These are phyloP conservation scores for Coemansia pectinata DNA, from an alignment of 192 early-diverging fungal genomes.

Conservation along the genomic window DNA sequence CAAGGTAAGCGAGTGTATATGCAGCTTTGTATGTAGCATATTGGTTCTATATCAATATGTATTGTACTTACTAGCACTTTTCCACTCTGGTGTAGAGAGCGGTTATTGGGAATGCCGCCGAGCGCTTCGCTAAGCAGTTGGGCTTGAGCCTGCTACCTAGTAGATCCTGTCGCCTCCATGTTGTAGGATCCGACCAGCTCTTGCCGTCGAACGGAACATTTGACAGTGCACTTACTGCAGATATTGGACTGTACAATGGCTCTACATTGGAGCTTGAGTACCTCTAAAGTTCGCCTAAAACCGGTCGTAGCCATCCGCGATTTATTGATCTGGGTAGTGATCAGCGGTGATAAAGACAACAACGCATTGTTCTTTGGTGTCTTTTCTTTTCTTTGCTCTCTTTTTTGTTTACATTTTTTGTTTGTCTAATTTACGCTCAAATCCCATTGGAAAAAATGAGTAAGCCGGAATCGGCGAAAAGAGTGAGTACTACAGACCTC, in stretches of 20 bases:
- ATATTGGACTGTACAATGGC: conserved; percentile 24
- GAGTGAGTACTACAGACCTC: not conserved
- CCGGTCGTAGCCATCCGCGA: too few relatives aligned
- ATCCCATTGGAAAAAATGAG: not conserved
- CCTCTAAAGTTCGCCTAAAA: not conserved
- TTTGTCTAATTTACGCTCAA: not conserved
- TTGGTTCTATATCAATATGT: not conserved
- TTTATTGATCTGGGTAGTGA: not conserved
- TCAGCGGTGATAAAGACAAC: not conserved
- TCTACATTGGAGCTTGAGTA: conserved; percentile 28
- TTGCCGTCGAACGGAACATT: conserved; percentile 33
- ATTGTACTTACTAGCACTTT: not conserved
- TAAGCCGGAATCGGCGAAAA: not conserved
- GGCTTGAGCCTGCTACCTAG: conserved; percentile 23
- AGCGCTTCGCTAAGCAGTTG: conserved; percentile 31
- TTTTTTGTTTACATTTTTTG: conserved; percentile 3
- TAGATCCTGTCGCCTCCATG: conserved; percentile 18
- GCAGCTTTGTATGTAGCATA: not conserved
- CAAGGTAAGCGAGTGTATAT: conserved; percentile 13
- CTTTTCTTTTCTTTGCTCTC: not conserved
- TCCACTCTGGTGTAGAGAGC: conserved; percentile 8
- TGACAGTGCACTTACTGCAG: conserved; percentile 3
- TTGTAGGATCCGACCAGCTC: not conserved
- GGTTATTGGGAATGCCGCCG: conserved; percentile 33
- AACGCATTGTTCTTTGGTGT: too few relatives aligned